phyloP scores from a whole-genome alignment of 78 protist species.

The Guillardia theta region DNA sequence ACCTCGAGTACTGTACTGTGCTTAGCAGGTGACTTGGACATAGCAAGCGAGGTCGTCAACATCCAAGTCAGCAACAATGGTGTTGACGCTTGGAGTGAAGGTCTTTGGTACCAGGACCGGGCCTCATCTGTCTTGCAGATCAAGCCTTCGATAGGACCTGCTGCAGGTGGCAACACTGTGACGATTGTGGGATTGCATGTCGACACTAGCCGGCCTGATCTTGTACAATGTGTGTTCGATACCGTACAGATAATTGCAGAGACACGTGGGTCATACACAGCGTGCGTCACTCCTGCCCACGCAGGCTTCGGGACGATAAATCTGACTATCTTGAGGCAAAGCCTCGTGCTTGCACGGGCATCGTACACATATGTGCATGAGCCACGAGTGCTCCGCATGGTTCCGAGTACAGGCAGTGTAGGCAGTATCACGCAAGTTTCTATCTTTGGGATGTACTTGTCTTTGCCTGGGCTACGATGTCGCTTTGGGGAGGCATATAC shows the following conservation, averaged over 20 bases:
- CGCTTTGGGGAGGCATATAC: no score
- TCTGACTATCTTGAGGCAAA: not conserved
- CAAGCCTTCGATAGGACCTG: not conserved
- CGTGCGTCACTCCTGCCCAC: no score
- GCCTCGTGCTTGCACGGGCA: no score
- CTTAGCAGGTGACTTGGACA: no score
- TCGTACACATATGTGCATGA: no score
- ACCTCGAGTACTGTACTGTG: not conserved
- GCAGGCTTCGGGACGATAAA: not conserved
- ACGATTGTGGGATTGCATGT: not conserved
- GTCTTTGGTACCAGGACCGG: not conserved
- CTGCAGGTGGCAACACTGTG: not conserved
- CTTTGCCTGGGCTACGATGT: no score
- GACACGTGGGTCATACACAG: no score
- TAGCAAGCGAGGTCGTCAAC: no score
- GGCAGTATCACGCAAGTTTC: not conserved
- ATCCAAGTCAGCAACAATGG: slow-evolving; percentile 4
- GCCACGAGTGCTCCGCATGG: not conserved
- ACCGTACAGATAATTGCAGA: no score
- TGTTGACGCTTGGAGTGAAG: not conserved
- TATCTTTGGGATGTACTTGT: not conserved
- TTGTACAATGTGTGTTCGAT: no score
- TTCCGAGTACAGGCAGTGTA: not conserved
- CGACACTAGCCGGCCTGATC: no score
- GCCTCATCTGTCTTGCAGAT: not conserved